Evolutionary conservation across 805 yeast species (phyloP).

Genomic region (Danielia oregonensis): DNA sequence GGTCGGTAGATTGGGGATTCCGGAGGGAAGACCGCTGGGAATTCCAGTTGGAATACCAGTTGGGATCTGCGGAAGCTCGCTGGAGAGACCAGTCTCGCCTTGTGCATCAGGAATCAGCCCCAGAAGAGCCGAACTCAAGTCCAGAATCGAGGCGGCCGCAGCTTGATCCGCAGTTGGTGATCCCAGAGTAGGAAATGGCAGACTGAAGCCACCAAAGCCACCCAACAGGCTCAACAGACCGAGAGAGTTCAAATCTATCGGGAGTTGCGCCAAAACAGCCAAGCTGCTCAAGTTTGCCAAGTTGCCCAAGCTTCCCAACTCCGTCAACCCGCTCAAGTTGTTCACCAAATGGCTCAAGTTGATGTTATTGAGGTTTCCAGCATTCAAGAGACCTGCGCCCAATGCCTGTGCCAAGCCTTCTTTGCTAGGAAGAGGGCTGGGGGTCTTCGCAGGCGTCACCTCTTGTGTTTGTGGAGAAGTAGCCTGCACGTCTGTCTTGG

Average conservation of each 20-base stretch:
- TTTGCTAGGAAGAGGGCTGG: conserved; percentile 11
- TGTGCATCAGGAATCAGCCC: background rate
- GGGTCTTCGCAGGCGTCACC: conserved; percentile 24
- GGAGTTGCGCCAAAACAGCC: conserved; percentile 42
- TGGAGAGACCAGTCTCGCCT: background rate
- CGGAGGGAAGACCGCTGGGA: background rate
- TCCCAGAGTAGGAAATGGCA: conserved; percentile 5
- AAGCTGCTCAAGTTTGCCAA: conserved; percentile 37
- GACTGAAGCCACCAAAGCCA: conserved; percentile 7
- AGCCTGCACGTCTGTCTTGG: background rate
- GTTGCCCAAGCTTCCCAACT: conserved; percentile 32
- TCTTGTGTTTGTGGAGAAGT: conserved; percentile 17
- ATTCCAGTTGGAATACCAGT: background rate
- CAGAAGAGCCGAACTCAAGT: background rate
- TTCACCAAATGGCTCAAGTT: conserved; percentile 41
- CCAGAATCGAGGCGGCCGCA: conserved; percentile 8
- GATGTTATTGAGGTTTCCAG: conserved; percentile 40
- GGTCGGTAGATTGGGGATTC: conserved; percentile 4
- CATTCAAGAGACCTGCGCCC: conserved; percentile 17
- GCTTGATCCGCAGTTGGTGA: conserved; percentile 13
- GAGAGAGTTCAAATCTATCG: conserved; percentile 35
- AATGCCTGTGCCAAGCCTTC: conserved; percentile 7
- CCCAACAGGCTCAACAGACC: too few species aligned
- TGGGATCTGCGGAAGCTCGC: background rate
- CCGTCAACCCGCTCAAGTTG: conserved; percentile 34